phyloP scores from a whole-genome alignment of 2,329 filamentous ascomycete genomes.

The Dactylellina drechsleri region DNA sequence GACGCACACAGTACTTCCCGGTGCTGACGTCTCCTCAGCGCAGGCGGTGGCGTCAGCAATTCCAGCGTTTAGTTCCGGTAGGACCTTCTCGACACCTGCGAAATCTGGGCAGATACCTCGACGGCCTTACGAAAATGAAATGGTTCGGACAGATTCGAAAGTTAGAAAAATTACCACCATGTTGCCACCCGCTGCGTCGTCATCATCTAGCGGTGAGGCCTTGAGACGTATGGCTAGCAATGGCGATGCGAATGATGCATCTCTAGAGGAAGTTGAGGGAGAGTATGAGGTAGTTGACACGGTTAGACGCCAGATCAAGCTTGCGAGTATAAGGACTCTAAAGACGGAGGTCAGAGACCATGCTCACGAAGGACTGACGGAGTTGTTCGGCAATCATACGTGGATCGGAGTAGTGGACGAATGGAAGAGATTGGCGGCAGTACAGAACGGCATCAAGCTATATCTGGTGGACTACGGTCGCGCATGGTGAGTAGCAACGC shows the following conservation, averaged over 20 bases:
- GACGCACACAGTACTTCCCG: slow-evolving; percentile 88
- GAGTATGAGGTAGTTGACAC: slow-evolving; percentile 77
- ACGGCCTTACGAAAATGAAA: slow-evolving; percentile 81
- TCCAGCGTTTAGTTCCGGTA: slow-evolving; percentile 58
- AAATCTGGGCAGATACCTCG: slow-evolving; percentile 61
- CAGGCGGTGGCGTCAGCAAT: neutral
- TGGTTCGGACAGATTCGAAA: slow-evolving; percentile 88
- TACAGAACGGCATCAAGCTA: slow-evolving; percentile 91
- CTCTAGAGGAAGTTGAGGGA: slow-evolving; percentile 23
- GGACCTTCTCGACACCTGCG: slow-evolving; percentile 56
- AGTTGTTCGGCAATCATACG: slow-evolving; percentile 85
- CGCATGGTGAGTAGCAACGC: slow-evolving; percentile 65
- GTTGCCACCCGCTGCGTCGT: slow-evolving; percentile 72
- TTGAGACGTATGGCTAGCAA: slow-evolving; percentile 58
- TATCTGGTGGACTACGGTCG: slow-evolving; percentile 94
- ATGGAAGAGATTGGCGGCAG: slow-evolving; percentile 83
- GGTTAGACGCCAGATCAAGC: slow-evolving; percentile 57
- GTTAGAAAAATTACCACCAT: slow-evolving; percentile 96
- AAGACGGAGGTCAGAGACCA: slow-evolving; percentile 81
- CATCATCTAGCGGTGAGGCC: slow-evolving; percentile 60
- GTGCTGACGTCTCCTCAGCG: slow-evolving; percentile 65
- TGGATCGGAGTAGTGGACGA: slow-evolving; percentile 95
- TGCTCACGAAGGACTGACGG: slow-evolving; percentile 85
- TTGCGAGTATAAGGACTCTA: slow-evolving; percentile 86
- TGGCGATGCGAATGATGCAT: slow-evolving; percentile 54